A percentile compares a stretch with the other conserved stretches of the same genome.
phyloP scores from a whole-genome alignment of 768 basidiomycete species.

The Trichaptum fuscoviolaceum region DNA sequence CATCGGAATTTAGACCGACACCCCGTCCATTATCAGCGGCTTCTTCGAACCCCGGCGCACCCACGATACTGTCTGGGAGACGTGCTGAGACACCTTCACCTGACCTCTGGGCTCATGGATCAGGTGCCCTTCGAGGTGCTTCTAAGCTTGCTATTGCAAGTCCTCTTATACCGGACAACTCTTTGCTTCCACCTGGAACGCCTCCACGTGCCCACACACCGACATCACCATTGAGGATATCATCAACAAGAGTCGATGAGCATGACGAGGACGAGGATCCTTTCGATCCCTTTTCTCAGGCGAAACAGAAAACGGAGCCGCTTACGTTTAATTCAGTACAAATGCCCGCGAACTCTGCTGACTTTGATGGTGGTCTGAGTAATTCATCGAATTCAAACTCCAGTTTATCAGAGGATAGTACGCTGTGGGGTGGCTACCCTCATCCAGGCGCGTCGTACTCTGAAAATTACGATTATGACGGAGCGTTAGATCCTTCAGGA shows the following conservation, averaged over 20 bases:
- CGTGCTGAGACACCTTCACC: conserved; percentile 83
- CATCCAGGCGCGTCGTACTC: conserved; percentile 19
- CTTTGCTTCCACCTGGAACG: conserved; percentile 19
- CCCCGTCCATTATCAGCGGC: conserved; percentile 75
- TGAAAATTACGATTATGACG: conserved; percentile 26
- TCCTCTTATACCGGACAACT: conserved; percentile 74
- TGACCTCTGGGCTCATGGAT: conserved; percentile 77
- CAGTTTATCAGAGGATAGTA: conserved; percentile 48
- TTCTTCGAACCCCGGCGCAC: conserved; percentile 51
- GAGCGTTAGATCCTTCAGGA: conserved; percentile 9
- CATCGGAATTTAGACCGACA: conserved; percentile 82
- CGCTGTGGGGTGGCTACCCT: conserved; percentile 26
- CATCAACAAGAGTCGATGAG: conserved; percentile 45
- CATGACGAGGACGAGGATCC: conserved; percentile 78
- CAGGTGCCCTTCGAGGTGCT: conserved; percentile 55
- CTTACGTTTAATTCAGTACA: conserved; percentile 60
- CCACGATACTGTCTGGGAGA: conserved; percentile 19
- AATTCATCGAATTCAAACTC: conserved; percentile 49
- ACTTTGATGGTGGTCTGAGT: conserved; percentile 54
- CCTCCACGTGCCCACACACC: conserved; percentile 56
- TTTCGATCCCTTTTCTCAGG: conserved; percentile 69
- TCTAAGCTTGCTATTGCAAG: conserved; percentile 91
- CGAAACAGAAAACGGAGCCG: conserved; percentile 32
- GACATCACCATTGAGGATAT: conserved; percentile 62
- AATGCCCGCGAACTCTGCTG: conserved; percentile 34